Percentiles rank a stretch among this genome's conserved stretches.
phyloP scores from a whole-genome alignment of 2,329 filamentous ascomycete genomes.

The Fusarium heterosporum region DNA sequence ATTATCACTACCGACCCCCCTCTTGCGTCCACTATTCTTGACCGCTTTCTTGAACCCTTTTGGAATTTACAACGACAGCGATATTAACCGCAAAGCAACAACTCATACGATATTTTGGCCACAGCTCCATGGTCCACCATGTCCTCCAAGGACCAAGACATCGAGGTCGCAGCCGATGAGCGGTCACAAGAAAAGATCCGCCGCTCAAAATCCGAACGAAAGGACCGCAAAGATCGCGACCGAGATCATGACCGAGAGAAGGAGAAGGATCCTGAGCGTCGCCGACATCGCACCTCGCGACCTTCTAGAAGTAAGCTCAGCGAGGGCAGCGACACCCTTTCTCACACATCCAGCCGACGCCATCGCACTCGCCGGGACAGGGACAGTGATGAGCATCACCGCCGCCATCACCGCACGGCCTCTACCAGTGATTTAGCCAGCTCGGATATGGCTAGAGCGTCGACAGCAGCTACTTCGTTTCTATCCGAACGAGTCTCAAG shows the following conservation, averaged over 20 bases:
- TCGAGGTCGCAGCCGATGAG: constrained; percentile 53
- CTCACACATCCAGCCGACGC: constrained; percentile 52
- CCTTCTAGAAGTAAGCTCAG: constrained; percentile 57
- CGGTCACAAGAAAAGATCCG: constrained; percentile 55
- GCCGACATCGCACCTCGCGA: constrained; percentile 56
- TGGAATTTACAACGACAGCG: constrained; percentile 24
- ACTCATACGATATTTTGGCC: constrained; percentile 13
- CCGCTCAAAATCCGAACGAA: constrained; percentile 56
- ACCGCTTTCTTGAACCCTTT: constrained; percentile 27
- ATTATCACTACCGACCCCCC: constrained; percentile 8
- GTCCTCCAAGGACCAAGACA: constrained; percentile 58
- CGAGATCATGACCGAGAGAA: constrained; percentile 50
- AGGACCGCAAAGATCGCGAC: constrained; percentile 53
- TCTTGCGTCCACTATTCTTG: constrained; percentile 30
- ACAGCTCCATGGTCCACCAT: constrained; percentile 51
- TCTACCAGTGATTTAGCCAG: constrained; percentile 62
- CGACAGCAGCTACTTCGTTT: constrained; percentile 50
- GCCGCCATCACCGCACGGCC: constrained; percentile 43
- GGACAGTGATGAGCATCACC: constrained; percentile 52
- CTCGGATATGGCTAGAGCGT: constrained; percentile 58
- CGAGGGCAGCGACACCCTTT: constrained; percentile 56
- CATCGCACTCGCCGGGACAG: constrained; percentile 50
- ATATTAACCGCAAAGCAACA: constrained; percentile 18
- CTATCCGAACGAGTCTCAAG: constrained; percentile 62
- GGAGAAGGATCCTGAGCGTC: constrained; percentile 51